Evolutionary conservation across 352 stramenopile species (phyloP), one percentile per base, ranked within the genome.

Genomic region (Peronospora belbahrii): DNA sequence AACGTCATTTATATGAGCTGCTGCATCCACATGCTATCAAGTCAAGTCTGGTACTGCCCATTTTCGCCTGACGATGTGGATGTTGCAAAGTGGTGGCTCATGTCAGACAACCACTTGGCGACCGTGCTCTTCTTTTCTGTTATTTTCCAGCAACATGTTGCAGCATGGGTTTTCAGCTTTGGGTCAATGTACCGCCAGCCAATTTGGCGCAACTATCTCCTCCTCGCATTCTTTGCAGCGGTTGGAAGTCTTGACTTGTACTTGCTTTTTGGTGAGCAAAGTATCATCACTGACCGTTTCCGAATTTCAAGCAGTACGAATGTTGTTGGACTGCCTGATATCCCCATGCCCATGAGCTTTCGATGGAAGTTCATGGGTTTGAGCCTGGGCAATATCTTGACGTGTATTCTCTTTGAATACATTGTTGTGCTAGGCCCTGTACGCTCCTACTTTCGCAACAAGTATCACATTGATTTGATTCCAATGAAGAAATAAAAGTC

Each of bases 271-370:
- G 66, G 66, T 6, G 42, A 58, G n/a, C 70, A 63, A 14, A 71
- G 52, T 46, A 23, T 32, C 8, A 17, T 76, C 33, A 78, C 52
- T 8, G 66, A 81, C 18, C 33, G 27, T 9, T 80, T 80, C 48
- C 69, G 69, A 32, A 77, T 80, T 37, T 62, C 69, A 10, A 80
- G 58, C 33, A 59, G 58, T 31, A 70, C 69, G 8, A 80, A 80
- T 43, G 65, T 80, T 13, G 58, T 80, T 0, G 69, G 62, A 0
- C 45, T 80, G 14, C 69, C 65, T 0, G 59, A 77, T 14, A 49
- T 80, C 2, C 46, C 68, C 18, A 63, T 80, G 53, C 68, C 68
- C 4, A 28, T 45, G 27, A 60, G 48, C 19, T 79, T 76, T 52
- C 65, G 64, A 5, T 32, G 61, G 43, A 67, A 70, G 31, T 58